Evolutionary conservation across 345 rosid species (phyloP).

Genomic region (Excoecaria cochinchinensis): DNA sequence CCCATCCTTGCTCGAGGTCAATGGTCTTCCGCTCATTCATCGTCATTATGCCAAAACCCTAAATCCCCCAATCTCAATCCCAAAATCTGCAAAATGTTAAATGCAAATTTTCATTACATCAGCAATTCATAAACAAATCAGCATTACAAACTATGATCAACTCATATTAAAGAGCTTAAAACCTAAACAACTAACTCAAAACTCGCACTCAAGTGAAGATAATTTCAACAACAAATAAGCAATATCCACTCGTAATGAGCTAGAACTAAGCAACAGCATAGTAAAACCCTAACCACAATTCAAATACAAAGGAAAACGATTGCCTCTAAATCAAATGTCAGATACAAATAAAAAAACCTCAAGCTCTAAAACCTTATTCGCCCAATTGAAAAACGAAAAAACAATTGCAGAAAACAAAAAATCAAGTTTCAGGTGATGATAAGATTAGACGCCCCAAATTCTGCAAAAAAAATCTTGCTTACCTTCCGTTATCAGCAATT

Average conservation of each 20-base stretch:
- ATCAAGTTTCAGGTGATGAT: neutral
- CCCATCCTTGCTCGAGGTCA: constrained; percentile 92
- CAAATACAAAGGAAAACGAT: neutral
- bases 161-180: neutral
- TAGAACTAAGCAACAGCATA: neutral
- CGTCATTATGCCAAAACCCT: constrained; percentile 19
- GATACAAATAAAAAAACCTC: neutral
- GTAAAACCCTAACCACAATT: constrained; percentile 2
- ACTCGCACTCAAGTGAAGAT: neutral
- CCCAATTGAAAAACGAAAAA: neutral
- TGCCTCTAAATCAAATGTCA: neutral
- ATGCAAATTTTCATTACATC: neutral
- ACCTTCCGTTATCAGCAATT: neutral
- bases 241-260: neutral
- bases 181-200: neutral
- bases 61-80: constrained; percentile 1
- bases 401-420: neutral
- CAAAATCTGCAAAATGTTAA: constrained; percentile 5
- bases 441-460: neutral
- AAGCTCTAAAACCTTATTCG: neutral
- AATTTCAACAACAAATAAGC: neutral
- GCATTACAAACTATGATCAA: neutral
- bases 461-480: neutral
- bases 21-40: constrained; percentile 76
- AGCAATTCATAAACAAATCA: neutral